A percentile compares a stretch with the other conserved stretches of the same genome.
Conservation (phyloP, 441 rosid genomes). For the Biscutella laevigata region DNA sequence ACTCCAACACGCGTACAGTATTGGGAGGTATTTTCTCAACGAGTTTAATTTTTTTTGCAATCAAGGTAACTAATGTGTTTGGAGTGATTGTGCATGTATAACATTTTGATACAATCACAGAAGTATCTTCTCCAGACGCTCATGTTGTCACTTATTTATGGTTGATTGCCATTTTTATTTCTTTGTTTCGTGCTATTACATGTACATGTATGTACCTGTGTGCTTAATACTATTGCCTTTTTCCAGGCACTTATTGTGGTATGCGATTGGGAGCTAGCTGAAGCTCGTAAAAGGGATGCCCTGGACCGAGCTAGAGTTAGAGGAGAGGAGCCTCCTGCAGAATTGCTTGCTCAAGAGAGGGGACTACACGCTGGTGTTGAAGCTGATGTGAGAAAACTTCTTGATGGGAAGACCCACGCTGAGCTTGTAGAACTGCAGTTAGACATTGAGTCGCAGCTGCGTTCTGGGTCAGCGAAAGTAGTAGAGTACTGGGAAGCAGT, state of each 20-base stretch:
- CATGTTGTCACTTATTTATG: background rate
- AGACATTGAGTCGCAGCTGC: constrained; percentile 71
- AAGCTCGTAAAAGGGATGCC: constrained; percentile 79
- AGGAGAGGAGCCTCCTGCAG: constrained; percentile 89
- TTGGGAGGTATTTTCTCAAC: constrained; percentile 63
- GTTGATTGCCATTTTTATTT: background rate
- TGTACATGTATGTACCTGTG: background rate
- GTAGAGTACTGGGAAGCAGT: constrained; percentile 97
- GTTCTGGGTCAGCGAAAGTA: constrained; percentile 82
- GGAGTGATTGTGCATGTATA: constrained; percentile 10
- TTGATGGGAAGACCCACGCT: constrained; percentile 65
- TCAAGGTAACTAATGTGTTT: background rate
- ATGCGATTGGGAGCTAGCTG: constrained; percentile 92
- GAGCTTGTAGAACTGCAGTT: constrained; percentile 61
- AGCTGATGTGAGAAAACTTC: constrained; percentile 59
- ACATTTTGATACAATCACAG: background rate
- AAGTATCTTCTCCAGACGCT: background rate
- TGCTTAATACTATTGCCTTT: constrained; percentile 1
- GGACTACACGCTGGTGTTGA: constrained; percentile 86
- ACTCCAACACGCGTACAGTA: constrained; percentile 63
- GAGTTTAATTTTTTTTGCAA: background rate
- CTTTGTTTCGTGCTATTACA: background rate
- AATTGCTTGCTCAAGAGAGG: constrained; percentile 84
- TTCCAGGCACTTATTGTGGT: constrained; percentile 79
- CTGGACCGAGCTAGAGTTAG: constrained; percentile 85